Evolutionary conservation across 345 rosid genomes (phyloP).

Genomic region (Populus tremula): DNA sequence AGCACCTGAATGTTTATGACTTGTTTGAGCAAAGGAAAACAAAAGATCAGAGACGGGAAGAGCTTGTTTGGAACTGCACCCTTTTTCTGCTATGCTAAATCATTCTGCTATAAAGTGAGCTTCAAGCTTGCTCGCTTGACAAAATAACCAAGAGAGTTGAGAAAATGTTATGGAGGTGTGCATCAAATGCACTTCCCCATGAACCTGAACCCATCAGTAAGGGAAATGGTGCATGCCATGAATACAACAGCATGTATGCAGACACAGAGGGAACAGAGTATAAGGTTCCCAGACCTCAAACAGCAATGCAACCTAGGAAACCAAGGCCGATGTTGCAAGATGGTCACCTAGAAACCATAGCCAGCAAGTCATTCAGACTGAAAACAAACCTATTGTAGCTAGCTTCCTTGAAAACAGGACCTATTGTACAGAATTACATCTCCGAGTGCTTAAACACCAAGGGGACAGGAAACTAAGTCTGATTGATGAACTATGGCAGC

Average conservation of each 20-base stretch:
- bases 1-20: neutral
- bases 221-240: neutral
- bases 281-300: neutral
- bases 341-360: neutral
- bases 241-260: neutral
- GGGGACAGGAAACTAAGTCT: neutral
- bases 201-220: neutral
- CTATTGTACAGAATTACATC: neutral
- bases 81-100: neutral
- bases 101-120: neutral
- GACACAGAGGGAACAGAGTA: neutral
- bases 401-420: neutral
- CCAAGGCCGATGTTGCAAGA: neutral
- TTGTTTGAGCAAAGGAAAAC: neutral
- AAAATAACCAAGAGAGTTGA: neutral
- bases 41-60: neutral
- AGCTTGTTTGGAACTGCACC: neutral
- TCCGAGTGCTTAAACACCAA: neutral
- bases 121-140: neutral
- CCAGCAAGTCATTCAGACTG: neutral
- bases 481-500: neutral
- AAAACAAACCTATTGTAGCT: neutral
- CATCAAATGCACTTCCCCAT: neutral
- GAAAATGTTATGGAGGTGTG: neutral
- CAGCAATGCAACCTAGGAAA: neutral